These are phyloP conservation scores for Cinnamomum chago DNA, from an alignment of 164 flowering plant genomes.

Conservation along the genomic window DNA sequence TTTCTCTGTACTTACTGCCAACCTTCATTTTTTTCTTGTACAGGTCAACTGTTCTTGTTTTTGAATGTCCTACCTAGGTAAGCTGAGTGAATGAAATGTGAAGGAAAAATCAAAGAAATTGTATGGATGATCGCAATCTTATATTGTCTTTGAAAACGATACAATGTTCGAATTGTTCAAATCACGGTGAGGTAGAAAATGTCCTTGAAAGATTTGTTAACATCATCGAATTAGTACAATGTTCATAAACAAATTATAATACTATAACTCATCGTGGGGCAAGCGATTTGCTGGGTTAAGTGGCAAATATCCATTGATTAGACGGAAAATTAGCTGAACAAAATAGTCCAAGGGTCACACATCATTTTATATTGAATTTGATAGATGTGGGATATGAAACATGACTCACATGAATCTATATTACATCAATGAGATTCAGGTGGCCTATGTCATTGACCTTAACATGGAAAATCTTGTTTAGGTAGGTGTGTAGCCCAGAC, in stretches of 20 bases:
- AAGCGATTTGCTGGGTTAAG: not conserved
- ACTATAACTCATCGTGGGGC: not conserved
- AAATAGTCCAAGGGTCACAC: not conserved
- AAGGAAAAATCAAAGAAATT: not conserved
- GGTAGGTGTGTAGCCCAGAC: not conserved
- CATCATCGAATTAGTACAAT: not conserved
- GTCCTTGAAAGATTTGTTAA: slow-evolving; percentile 1
- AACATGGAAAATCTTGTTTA: not conserved
- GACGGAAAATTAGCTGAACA: not conserved
- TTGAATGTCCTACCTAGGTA: not conserved
- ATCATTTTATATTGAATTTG: not conserved
- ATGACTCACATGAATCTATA: not conserved
- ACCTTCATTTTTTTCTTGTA: slow-evolving; percentile 2
- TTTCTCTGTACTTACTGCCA: slow-evolving; percentile 2
- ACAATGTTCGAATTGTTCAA: not conserved
- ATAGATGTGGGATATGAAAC: not conserved
- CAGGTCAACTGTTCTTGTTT: not conserved
- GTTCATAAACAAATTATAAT: not conserved
- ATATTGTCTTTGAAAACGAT: too few relatives aligned
- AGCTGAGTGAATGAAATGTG: not conserved
- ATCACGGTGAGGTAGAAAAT: not conserved
- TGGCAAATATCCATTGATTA: not conserved
- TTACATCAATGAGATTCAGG: slow-evolving; percentile 4
- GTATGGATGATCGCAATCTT: too few relatives aligned
- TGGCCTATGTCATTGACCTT: not conserved